Base-by-base conservation (phyloP, 352 stramenopile species). In the Phytophthora pseudosyringae region DNA sequence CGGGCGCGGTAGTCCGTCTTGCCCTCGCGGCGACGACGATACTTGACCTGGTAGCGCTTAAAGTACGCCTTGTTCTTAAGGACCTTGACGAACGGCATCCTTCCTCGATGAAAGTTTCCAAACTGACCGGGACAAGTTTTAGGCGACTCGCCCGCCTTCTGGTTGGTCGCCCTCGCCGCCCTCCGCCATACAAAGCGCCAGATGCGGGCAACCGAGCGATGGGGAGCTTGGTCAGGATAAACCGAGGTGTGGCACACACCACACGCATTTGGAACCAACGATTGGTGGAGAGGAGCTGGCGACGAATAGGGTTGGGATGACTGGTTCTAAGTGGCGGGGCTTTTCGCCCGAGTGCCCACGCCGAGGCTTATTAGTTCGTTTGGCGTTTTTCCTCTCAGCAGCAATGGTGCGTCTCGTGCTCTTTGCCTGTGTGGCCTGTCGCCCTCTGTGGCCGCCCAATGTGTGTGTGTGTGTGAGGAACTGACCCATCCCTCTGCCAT, bases 1-100 rank as follows among this genome's bases (percentile, higher is more conserved):
- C 98, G 97, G 53, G 98, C 96, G 76, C 97, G 97, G 93, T 99
- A 99, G 86, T 99, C 98, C 64, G 98, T 99, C 88, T 99, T 99
- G 78, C 97, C 97, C 86, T 99, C 97, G 64, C 97, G 96, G 75
- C 97, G 93, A 84, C 97, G 96, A 86, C 97, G 93, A 70, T 97
- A 99, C 87, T 99, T 99, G 74, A 99, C 96, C 86, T 99, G 98
- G 87, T 98, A 99, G 53, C 97, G 94, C 81, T 98, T 99, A 88
- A 99, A 99, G 90, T 99, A 99, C 56, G 97, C 94, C 84, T 99
- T 99, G 81, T 95, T 99, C 86, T 99, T 99, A 71, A 92, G 84
- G 60, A 99, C 90, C 90, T 99, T 99, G 67, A 99, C 97, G 85
- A 99, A 99, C 58, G 80, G 54, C 94, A 95, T 95, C 62, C 47